Evolutionary conservation across 2,329 filamentous ascomycete genomes (phyloP), one percentile per base, ranked within the genome.

Genomic region (Stylonectria norvegica): DNA sequence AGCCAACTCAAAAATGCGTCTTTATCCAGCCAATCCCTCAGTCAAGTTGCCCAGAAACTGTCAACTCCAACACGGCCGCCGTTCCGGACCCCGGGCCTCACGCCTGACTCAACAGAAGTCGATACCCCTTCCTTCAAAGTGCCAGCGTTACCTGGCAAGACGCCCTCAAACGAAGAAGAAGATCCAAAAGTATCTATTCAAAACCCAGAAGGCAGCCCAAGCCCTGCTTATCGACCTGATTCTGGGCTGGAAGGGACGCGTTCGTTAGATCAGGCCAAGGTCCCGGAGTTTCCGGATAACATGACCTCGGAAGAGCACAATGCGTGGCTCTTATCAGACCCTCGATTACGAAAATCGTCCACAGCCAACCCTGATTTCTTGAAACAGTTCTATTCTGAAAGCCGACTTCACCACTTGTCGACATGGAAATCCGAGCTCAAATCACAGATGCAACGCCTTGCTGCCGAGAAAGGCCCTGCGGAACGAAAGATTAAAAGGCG

Each of bases 361-460:
- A 89, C 89, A 2, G 86, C 89, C 7, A 94, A 98, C 51, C 93
- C 94, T 0, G 83, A 93, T 23, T 98, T 98, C 46, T 72, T 98
- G 2, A 86, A 91, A 49, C 90, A 97, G 47, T 98, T 88, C 59
- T 98, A 97, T 59, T 86, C 89, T 4, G 90, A 97, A 65, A 97
- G 91, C 46, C 84, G 93, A 17, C 73, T 98, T 15, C 94, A 98
- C 63, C 93, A 98, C 60, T 70, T 98, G 0, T 96, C 91, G 0
- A 89, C 88, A 1, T 97, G 93, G 94, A 98, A 97, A 70, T 86
- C 91, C 2, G 87, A 95, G 44, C 69, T 98, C 4, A 98, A 97
- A 63, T 83, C 89, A 0, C 83, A 86, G 54, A 82, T 98, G 59
- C 91, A 96, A 64, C 81, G 77, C 6, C 70, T 95, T 40, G 83